Base-by-base conservation (phyloP, 306 rosid genomes). In the Biancaea sappan region DNA sequence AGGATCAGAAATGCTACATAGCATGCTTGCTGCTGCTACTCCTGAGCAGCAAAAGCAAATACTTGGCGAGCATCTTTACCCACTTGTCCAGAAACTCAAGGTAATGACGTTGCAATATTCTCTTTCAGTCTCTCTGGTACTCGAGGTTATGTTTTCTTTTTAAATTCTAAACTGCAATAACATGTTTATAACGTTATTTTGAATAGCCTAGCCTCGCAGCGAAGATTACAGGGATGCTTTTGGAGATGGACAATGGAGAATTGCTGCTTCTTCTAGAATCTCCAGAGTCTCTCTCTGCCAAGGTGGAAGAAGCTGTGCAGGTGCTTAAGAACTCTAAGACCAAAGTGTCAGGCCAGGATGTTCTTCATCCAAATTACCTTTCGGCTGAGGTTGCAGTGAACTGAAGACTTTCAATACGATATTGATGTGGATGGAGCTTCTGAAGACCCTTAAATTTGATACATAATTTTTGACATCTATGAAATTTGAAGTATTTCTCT, bases 201-300 rank as follows among this genome's bases (percentile, higher is more conserved):
- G 52, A 83, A 87, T 90, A 93, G 97, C 91, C 96, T 62, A 80
- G 73, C 57, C 81, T 88, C 37, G 88, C 91, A 12, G 77, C 94
- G 19, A 93, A 93, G 84, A 88, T 93, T 29, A 93, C 98, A 18
- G 97, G 98, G 77, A 93, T 93, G 98, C 94, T 93, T 52, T 77
- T 91, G 87, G 98, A 93, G 82, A 91, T 93, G 98, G 94, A 91
- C 85, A 88, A 81, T 81, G 82, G 84, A 25, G 97, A 93, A 77
- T 69, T 89, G 88, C 85, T 90, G 79, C 87, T 81, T 47, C 87
- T 93, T 74, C 76, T 90, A 85, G 92, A 87, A 80, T 93, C 98
- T 38, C 93, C 95, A 0, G 92, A 84, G 63, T 83, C 89, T 62
- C 91, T 93, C 77, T 76, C 84, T 40, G 81, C 86, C 22, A 93